Conservation (phyloP, 352 stramenopile species). For the Phytophthora lateralis region DNA sequence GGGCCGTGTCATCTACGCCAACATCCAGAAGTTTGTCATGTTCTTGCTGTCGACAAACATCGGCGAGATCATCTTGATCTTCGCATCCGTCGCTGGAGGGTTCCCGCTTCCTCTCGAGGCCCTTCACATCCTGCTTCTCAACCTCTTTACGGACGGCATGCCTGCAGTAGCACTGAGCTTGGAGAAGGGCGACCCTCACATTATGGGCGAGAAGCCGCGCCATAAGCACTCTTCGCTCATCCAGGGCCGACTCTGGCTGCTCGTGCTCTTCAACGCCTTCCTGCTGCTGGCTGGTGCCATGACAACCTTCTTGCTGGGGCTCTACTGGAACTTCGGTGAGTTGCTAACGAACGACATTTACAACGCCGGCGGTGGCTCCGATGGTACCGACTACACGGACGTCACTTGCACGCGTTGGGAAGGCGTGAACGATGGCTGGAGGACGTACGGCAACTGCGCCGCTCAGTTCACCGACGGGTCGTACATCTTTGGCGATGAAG, state of each 20-base stretch:
- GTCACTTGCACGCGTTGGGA: conserved; percentile 66
- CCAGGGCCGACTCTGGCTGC: conserved; percentile 66
- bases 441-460: conserved; percentile 59
- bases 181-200: conserved; percentile 67
- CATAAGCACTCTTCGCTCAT: conserved; percentile 61
- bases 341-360: conserved; percentile 62
- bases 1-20: conserved; percentile 97
- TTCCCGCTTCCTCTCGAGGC: conserved; percentile 91
- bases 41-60: conserved; percentile 98
- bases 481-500: conserved; percentile 57
- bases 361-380: conserved; percentile 42
- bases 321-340: conserved; percentile 78
- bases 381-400: conserved; percentile 54
- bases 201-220: conserved; percentile 70
- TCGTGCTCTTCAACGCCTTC: conserved; percentile 62
- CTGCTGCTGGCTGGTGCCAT: conserved; percentile 52
- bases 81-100: conserved; percentile 60
- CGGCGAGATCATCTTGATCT: conserved; percentile 92
- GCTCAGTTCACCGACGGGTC: conserved; percentile 45
- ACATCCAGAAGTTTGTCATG: conserved; percentile 98
- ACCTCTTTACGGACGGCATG: conserved; percentile 98
- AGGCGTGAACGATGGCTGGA: conserved; percentile 54
- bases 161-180: conserved; percentile 74
- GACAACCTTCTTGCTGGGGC: conserved; percentile 55
- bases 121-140: conserved; percentile 98